Evolutionary conservation across 169 alveolate genomes (phyloP), one percentile per base, ranked within the genome.

Genomic region (Plasmodium coatneyi): DNA sequence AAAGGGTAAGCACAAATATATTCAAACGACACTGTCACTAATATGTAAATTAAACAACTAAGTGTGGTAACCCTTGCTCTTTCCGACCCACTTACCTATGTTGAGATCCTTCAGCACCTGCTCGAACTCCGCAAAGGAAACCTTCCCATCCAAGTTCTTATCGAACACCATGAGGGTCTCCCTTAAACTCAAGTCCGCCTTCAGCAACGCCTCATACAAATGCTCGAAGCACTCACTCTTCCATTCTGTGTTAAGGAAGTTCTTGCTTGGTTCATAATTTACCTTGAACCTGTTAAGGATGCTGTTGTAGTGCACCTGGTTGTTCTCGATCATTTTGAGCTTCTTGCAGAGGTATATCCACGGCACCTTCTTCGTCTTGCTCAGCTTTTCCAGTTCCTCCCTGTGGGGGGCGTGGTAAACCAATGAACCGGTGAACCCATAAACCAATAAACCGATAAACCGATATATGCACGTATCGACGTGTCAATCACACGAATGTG

Each of bases 131-230:
- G 97, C 39, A 92, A 95, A 96, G 7, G 98, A 96, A 16, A 97
- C 98, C 12, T 95, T 94, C 5, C 98, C 98, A 86, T 97, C 98
- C 41, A 96, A 92, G 82, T 97, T 97, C 49, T 98, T 91, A 84
- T 97, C 98, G 70, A 97, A 96, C 16, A 97, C 95, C 97, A 97
- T 93, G 56, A 96, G 93, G 16, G 97, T 95, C 92, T 97, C 98
- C 89, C 95, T 93, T 66, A 97, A 78, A 78, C 97, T 96, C 32
- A 97, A 82, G 74, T 97, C 98, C 0, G 97, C 95, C 80, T 95
- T 96, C 43, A 97, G 82, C 92, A 96, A 95, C n/a, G 98, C 94
- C 87, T 97, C 98, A 80, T 95, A 96, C 71, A 96, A 19, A 43
- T 84, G 92, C 22, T 84, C 83, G 60, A 84, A 84, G 39, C 92